A percentile compares a stretch with the other conserved stretches of the same genome.
These are phyloP conservation scores for Fimicolochytrium jonesii DNA, from an alignment of 192 early-diverging fungal species.

Conservation along the genomic window DNA sequence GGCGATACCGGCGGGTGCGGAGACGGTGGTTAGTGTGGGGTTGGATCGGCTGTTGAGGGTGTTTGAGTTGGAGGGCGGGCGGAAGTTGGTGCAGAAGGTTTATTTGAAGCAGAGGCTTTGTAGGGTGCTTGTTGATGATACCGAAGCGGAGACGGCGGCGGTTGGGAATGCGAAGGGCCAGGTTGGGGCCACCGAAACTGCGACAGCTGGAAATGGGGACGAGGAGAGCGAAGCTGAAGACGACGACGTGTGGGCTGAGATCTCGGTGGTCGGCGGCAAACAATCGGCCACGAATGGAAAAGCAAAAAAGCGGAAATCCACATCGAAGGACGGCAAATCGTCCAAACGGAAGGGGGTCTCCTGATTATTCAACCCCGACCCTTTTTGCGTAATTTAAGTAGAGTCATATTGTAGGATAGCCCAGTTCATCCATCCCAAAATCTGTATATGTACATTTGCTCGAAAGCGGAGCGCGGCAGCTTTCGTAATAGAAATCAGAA, in stretches of 20 bases:
- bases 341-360: too few species aligned
- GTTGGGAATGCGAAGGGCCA: background rate
- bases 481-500: too few species aligned
- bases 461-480: too few species aligned
- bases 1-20: background rate
- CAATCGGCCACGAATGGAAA: too few species aligned
- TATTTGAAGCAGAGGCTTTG: slow-evolving; percentile 78
- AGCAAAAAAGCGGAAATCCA: too few species aligned
- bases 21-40: slow-evolving; percentile 55
- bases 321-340: too few species aligned
- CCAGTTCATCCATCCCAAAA: too few species aligned
- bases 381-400: too few species aligned
- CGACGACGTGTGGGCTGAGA: slow-evolving; percentile 64
- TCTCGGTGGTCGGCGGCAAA: slow-evolving; percentile 28
- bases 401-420: too few species aligned
- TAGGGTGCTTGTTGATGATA: slow-evolving; percentile 61
- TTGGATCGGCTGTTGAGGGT: slow-evolving; percentile 76
- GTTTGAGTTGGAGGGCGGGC: slow-evolving; percentile 53
- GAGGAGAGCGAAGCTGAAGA: slow-evolving; percentile 49
- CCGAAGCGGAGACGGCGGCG: slow-evolving; percentile 32
- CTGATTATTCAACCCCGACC: too few species aligned
- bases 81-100: slow-evolving; percentile 42
- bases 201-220: background rate
- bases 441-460: too few species aligned
- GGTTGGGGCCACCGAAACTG: slow-evolving; percentile 4